These are phyloP conservation scores for Aristolochia fimbriata DNA, from an alignment of 164 flowering plant species.

Conservation along the genomic window DNA sequence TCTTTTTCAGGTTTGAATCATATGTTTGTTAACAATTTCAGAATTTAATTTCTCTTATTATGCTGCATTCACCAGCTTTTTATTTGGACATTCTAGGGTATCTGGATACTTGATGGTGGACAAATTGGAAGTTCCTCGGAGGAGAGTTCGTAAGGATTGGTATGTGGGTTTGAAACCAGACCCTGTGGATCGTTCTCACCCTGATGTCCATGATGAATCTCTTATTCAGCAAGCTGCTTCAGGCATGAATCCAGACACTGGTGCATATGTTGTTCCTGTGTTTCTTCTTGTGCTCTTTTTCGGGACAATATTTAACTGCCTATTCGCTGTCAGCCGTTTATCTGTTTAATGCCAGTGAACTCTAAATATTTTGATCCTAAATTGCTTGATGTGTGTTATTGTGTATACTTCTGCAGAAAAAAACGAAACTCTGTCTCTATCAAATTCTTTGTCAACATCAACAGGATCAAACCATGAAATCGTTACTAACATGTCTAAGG, in stretches of 20 bases:
- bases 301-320: too few relatives aligned
- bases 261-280: conserved; percentile 20
- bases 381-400: background rate
- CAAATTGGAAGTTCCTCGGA: conserved; percentile 71
- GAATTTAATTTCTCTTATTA: too few relatives aligned
- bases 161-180: conserved; percentile 70
- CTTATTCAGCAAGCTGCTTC: conserved; percentile 50
- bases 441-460: conserved; percentile 14
- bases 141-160: conserved; percentile 86
- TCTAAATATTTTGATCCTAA: too few relatives aligned
- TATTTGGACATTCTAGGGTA: conserved; percentile 38
- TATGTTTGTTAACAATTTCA: background rate
- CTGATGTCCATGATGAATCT: conserved; percentile 86
- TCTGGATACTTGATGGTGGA: conserved; percentile 96
- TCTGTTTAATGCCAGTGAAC: too few relatives aligned
- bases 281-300: background rate
- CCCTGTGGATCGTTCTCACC: conserved; percentile 86
- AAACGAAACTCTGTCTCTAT: conserved; percentile 20
- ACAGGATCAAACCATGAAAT: background rate
- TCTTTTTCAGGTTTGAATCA: conserved; percentile 73
- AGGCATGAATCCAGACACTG: conserved; percentile 20
- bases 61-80: background rate
- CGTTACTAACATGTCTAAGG: background rate
- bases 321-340: too few relatives aligned
- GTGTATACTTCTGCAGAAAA: conserved; percentile 21